These are phyloP conservation scores for Eutrema heterophyllum DNA, from an alignment of 345 rosid genomes.

Conservation along the genomic window DNA sequence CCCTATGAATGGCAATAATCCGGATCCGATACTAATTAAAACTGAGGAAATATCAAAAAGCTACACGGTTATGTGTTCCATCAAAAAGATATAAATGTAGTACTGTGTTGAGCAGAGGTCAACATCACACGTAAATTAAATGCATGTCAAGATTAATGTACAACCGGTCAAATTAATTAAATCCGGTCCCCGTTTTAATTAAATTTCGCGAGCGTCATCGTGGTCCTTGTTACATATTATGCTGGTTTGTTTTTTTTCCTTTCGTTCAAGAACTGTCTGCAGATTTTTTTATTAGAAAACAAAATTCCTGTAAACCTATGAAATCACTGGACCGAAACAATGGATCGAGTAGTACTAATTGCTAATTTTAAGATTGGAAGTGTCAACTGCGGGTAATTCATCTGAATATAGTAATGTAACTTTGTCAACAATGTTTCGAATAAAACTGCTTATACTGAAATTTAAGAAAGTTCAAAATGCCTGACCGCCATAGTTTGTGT, in stretches of 20 bases:
- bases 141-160: constrained; percentile 28
- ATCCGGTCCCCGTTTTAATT: constrained; percentile 30
- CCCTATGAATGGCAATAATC: not conserved
- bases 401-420: not conserved
- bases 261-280: not conserved
- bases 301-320: not conserved
- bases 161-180: constrained; percentile 24
- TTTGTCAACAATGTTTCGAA: no score
- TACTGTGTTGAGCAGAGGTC: constrained; percentile 25
- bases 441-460: no score
- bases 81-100: constrained; percentile 27
- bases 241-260: not conserved
- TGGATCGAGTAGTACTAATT: no score
- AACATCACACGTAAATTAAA: constrained; percentile 28
- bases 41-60: constrained; percentile 5
- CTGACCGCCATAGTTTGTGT: no score
- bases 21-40: not conserved
- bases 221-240: constrained; percentile 18
- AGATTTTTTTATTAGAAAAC: no score
- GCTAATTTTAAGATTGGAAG: no score
- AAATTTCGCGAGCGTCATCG: constrained; percentile 16
- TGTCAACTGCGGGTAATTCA: not conserved
- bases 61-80: constrained; percentile 14
- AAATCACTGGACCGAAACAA: not conserved
- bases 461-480: no score